phyloP scores from a whole-genome alignment of 257 asterid genomes.

The Knoxia roxburghii region DNA sequence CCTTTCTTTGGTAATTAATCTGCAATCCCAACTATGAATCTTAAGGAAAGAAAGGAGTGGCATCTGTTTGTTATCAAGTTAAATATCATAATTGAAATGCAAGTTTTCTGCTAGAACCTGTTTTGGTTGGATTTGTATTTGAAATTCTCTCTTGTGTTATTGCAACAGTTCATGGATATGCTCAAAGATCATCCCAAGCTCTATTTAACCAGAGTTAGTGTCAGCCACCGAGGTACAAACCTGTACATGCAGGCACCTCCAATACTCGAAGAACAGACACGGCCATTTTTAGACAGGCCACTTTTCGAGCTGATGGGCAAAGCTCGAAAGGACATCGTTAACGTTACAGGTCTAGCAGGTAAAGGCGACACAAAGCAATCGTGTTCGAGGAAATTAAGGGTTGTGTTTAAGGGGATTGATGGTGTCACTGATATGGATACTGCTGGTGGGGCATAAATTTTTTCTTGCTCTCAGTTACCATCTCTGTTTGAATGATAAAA shows the following conservation, averaged over 20 bases:
- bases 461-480: neutral
- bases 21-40: neutral
- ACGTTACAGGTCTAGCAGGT: conserved; percentile 73
- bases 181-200: conserved; percentile 81
- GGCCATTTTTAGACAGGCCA: conserved; percentile 63
- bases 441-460: conserved; percentile 72
- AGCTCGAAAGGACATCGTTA: conserved; percentile 47
- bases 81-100: neutral
- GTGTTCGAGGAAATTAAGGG: conserved; percentile 68
- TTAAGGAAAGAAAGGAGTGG: neutral
- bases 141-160: neutral
- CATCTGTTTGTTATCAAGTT: neutral
- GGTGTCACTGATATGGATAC: conserved; percentile 63
- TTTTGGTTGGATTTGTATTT: neutral
- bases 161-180: conserved; percentile 71
- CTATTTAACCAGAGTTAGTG: conserved; percentile 69
- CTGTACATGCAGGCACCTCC: conserved; percentile 98
- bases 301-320: conserved; percentile 71
- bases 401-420: conserved; percentile 62
- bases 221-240: conserved; percentile 65
- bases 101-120: neutral
- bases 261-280: conserved; percentile 83
- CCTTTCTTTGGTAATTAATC: neutral
- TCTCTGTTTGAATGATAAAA: neutral
- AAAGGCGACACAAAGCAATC: conserved; percentile 84